A percentile compares a stretch with the other conserved stretches of the same genome.
These are phyloP conservation scores for Dispira simplex DNA, from an alignment of 192 early-diverging fungal species.

Conservation along the genomic window DNA sequence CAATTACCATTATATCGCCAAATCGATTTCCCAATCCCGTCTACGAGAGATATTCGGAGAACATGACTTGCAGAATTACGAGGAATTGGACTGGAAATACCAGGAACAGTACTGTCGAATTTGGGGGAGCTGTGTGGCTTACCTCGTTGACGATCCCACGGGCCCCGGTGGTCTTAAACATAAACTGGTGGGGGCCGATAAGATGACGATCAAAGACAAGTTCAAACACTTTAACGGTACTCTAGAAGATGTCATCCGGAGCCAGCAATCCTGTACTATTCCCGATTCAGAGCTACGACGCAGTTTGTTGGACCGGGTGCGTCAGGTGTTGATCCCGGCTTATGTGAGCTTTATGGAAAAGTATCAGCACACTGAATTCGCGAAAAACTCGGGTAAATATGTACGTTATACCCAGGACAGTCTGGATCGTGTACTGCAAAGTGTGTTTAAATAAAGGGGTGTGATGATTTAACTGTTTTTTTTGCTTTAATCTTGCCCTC, in stretches of 20 bases:
- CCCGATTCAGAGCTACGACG: slow-evolving; percentile 62
- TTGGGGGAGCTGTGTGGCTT: slow-evolving; percentile 62
- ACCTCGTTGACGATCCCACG: slow-evolving; percentile 55
- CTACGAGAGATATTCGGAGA: slow-evolving; percentile 34
- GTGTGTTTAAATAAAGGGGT: background rate
- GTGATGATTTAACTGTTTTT: too few species aligned
- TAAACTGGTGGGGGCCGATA: slow-evolving; percentile 44
- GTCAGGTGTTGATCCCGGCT: slow-evolving; percentile 58
- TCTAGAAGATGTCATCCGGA: slow-evolving; percentile 55
- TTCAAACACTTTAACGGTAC: slow-evolving; percentile 58
- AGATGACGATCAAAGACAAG: slow-evolving; percentile 54
- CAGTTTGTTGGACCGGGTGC: slow-evolving; percentile 52
- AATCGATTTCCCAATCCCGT: slow-evolving; percentile 34
- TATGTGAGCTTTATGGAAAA: slow-evolving; percentile 59
- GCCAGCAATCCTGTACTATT: slow-evolving; percentile 57
- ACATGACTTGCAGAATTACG: slow-evolving; percentile 29
- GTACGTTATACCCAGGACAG: slow-evolving; percentile 52
- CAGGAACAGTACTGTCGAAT: slow-evolving; percentile 28
- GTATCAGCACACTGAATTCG: slow-evolving; percentile 54
- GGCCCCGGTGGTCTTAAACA: slow-evolving; percentile 48
- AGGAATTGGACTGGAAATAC: slow-evolving; percentile 33
- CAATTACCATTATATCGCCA: slow-evolving; percentile 62
- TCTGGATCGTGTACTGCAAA: slow-evolving; percentile 24
- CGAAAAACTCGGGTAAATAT: slow-evolving; percentile 72
- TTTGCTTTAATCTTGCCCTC: too few species aligned